Evolutionary conservation across 371 early-diverging fungal genomes (phyloP).

Genomic region (Mucor piriformis): DNA sequence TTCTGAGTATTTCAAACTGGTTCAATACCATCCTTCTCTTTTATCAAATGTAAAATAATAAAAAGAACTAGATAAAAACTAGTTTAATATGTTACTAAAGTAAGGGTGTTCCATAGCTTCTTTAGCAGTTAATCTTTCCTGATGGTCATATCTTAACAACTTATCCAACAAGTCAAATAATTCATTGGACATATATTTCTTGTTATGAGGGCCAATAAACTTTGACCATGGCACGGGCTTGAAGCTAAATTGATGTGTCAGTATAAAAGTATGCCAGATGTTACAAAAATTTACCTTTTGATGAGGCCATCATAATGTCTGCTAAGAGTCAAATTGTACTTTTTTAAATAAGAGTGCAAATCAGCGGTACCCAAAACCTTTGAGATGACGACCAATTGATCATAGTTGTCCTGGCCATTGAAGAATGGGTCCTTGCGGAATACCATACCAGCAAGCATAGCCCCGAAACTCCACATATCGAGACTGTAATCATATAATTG

Average conservation of each 20-base stretch:
- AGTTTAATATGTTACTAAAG: conserved; percentile 65
- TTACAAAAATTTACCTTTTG: conserved; percentile 3
- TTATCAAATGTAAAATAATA: too few relatives aligned
- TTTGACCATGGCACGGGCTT: conserved; percentile 92
- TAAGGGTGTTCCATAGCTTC: conserved; percentile 97
- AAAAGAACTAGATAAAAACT: background rate
- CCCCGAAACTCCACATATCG: conserved; percentile 99
- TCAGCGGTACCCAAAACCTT: conserved; percentile 96
- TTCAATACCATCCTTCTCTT: too few relatives aligned
- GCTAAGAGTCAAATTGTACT: conserved; percentile 88
- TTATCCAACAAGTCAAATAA: conserved; percentile 94
- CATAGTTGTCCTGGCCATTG: conserved; percentile 97
- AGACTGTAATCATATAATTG: conserved; percentile 98
- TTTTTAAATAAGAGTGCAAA: conserved; percentile 86
- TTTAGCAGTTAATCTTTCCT: conserved; percentile 91
- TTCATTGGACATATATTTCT: conserved; percentile 86
- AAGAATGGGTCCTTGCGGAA: conserved; percentile 99
- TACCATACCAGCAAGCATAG: conserved; percentile 98
- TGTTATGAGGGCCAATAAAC: conserved; percentile 87
- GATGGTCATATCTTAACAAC: conserved; percentile 96
- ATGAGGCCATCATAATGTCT: conserved; percentile 14
- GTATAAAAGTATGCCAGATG: background rate
- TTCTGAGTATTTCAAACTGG: too few relatives aligned
- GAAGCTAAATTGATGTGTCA: conserved; percentile 41
- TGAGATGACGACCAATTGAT: conserved; percentile 98